These are phyloP conservation scores for Kazachstania martiniae DNA, from an alignment of 805 yeast species.

Conservation along the genomic window DNA sequence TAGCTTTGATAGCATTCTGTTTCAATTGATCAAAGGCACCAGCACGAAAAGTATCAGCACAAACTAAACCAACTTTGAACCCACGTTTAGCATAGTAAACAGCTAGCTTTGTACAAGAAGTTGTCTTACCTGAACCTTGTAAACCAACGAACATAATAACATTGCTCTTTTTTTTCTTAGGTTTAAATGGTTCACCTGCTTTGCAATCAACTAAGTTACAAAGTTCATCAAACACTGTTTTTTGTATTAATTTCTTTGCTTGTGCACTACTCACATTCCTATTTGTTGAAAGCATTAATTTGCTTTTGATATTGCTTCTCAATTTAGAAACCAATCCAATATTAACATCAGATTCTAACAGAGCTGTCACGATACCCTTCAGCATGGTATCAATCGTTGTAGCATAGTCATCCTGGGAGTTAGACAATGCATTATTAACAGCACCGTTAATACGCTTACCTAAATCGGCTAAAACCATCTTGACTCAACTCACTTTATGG, in stretches of 20 bases:
- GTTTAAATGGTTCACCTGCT: constrained; percentile 47
- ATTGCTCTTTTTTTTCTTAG: constrained; percentile 68
- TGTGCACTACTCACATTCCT: constrained; percentile 31
- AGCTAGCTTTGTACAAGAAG: constrained; percentile 93
- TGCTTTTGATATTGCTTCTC: constrained; percentile 57
- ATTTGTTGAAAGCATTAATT: constrained; percentile 38
- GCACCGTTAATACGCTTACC: constrained; percentile 72
- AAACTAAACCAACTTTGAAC: constrained; percentile 87
- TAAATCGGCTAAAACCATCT: constrained; percentile 70
- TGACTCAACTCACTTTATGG: no score
- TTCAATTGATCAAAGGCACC: constrained; percentile 98
- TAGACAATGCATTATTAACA: constrained; percentile 50
- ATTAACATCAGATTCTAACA: constrained; percentile 90
- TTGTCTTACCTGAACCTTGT: constrained; percentile 98
- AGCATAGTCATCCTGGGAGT: constrained; percentile 44
- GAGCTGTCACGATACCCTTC: constrained; percentile 82
- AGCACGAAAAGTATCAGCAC: constrained; percentile 99
- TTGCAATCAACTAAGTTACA: constrained; percentile 73
- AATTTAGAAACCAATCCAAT: constrained; percentile 69
- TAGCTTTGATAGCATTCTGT: constrained; percentile 92
- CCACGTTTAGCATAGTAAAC: constrained; percentile 90
- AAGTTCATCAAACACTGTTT: constrained; percentile 88
- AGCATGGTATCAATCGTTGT: constrained; percentile 58
- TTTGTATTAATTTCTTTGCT: constrained; percentile 73
- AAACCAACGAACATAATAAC: constrained; percentile 96